phyloP scores from a whole-genome alignment of 768 basidiomycete genomes.

The Postia placenta region DNA sequence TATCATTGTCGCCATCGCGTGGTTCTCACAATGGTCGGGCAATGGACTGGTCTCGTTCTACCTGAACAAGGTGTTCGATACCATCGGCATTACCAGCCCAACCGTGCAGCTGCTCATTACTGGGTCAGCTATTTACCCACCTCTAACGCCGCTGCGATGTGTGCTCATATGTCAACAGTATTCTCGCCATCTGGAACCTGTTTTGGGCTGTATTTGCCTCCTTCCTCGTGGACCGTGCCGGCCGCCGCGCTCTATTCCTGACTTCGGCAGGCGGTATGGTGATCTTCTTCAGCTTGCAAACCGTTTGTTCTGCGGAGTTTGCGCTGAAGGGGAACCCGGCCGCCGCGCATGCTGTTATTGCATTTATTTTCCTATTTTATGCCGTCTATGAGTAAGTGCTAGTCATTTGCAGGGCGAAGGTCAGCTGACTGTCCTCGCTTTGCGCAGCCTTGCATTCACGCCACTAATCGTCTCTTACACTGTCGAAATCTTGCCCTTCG shows the following conservation, averaged over 20 bases:
- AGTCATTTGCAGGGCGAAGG: not conserved
- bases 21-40: constrained; percentile 85
- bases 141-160: not conserved
- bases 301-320: constrained; percentile 56
- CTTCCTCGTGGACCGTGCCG: constrained; percentile 56
- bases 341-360: constrained; percentile 70
- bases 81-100: constrained; percentile 58
- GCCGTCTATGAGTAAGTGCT: constrained; percentile 61
- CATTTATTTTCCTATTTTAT: constrained; percentile 81
- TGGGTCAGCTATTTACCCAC: constrained; percentile 28
- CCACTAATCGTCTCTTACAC: constrained; percentile 86
- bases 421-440: not conserved
- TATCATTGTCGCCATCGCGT: constrained; percentile 71
- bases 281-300: constrained; percentile 63
- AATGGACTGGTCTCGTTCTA: constrained; percentile 85
- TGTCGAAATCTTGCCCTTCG: constrained; percentile 82
- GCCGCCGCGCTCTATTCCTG: constrained; percentile 69
- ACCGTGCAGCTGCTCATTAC: constrained; percentile 75
- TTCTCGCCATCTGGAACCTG: constrained; percentile 81
- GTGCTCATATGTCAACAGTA: constrained; percentile 22
- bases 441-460: constrained; percentile 62
- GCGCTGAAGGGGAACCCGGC: constrained; percentile 31
- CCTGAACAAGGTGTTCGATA: constrained; percentile 64
- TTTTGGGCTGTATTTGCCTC: constrained; percentile 53
- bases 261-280: constrained; percentile 53